phyloP scores from a whole-genome alignment of 305 asterid species.

The Solanum aculeatissimum region DNA sequence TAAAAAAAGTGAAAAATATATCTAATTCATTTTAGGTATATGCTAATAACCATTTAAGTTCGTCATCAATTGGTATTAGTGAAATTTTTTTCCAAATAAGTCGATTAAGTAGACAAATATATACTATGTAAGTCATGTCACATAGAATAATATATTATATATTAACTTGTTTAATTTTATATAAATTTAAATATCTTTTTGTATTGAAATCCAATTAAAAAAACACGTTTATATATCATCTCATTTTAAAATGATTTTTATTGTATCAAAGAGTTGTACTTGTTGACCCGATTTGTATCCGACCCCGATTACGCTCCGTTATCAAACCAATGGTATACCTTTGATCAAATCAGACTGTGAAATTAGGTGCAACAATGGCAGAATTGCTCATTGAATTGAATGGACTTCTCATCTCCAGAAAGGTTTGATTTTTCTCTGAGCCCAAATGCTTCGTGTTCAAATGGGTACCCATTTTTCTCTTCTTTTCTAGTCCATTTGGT shows the following conservation, averaged over 20 bases:
- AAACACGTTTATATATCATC: neutral
- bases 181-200: neutral
- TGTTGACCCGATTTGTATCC: neutral
- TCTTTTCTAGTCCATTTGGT: neutral
- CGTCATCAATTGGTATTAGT: no score
- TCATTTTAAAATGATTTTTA: neutral
- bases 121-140: no score
- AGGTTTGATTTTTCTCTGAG: slow-evolving; percentile 13
- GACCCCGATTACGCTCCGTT: neutral
- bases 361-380: slow-evolving; percentile 20
- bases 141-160: no score
- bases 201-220: neutral
- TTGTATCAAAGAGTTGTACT: neutral
- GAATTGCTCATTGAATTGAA: slow-evolving; percentile 27
- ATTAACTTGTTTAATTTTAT: neutral
- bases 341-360: neutral
- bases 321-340: neutral
- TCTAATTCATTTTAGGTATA: neutral
- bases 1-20: no score
- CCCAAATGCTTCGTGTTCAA: neutral
- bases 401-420: slow-evolving; percentile 16
- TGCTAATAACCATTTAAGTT: neutral
- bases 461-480: neutral
- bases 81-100: neutral
- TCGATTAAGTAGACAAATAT: neutral